Evolutionary conservation across 345 rosid species (phyloP), one percentile per base, ranked within the genome.

Genomic region (Jatropha curcas): DNA sequence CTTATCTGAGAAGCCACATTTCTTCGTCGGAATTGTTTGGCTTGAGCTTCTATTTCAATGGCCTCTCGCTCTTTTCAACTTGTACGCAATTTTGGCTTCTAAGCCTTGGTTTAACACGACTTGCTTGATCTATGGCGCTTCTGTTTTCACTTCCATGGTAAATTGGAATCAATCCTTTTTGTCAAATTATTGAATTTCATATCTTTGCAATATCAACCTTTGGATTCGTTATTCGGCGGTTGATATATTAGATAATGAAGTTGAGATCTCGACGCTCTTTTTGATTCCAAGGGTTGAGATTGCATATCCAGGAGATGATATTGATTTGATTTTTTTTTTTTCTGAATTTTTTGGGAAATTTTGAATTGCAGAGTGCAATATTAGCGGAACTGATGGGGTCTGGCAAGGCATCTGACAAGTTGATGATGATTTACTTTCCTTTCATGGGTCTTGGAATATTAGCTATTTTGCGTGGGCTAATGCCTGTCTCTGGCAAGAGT

Each of bases 91-190:
- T 65, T 59, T 86, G 34, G 70, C 87, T n/a, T 76, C 87, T 25
- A 90, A 86, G 72, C 63, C 91, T 30, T 92, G 97, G 98, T 76
- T 84, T 43, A 70, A 68, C 75, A 94, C 90, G 68, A 87, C 97
- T 27, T 94, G 95, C 83, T 79, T 94, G 77, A 60, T 89, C 71
- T 86, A 83, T 60, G 98, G 97, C 60, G 88, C 79, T 79, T 89
- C 92, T n/a, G 20, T 77, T 35, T 45, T 82, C 8, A 83, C 97
- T 67, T 73, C 91, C 66, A 87, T 85, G 98, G 97, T 94, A 90
- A 34, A n/a, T 28, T 13, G 13, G 27, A 28, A 4, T 0, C 10
- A 41, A 28, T 27, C 43, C n/a, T n/a, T 70, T 45, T 25, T 22
- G 35, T 16, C 7, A 12, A 7, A 37, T 56, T 34, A 4, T 71